Conservation (phyloP, 495 filamentous ascomycete species). For the Podospora didyma region DNA sequence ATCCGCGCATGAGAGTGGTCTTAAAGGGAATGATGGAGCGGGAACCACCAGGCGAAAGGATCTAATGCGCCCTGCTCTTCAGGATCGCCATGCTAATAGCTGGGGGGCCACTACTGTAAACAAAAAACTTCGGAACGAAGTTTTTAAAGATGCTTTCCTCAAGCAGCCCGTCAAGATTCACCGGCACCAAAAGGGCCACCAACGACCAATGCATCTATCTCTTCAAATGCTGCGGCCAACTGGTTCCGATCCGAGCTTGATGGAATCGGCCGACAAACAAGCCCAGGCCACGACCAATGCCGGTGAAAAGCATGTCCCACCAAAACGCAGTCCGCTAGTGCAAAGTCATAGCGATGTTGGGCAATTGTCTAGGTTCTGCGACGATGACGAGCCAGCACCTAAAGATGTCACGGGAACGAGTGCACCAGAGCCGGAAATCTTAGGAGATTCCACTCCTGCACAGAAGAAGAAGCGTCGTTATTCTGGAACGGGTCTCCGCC, state of each 20-base stretch:
- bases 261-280: constrained; percentile 12
- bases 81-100: constrained; percentile 58
- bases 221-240: constrained; percentile 34
- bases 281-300: neutral
- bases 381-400: constrained; percentile 23
- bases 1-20: constrained; percentile 10
- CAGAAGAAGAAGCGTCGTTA: constrained; percentile 58
- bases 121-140: constrained; percentile 79
- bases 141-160: constrained; percentile 89
- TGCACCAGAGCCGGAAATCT: constrained; percentile 51
- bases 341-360: constrained; percentile 34
- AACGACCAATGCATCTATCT: constrained; percentile 49
- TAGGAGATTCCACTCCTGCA: constrained; percentile 32
- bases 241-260: constrained; percentile 29
- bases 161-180: constrained; percentile 67
- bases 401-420: constrained; percentile 51
- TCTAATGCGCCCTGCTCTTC: constrained; percentile 34
- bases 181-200: constrained; percentile 57
- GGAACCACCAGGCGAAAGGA: neutral
- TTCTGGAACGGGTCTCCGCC: constrained; percentile 72
- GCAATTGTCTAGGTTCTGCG: constrained; percentile 2
- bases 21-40: constrained; percentile 1
- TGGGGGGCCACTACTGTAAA: constrained; percentile 98
- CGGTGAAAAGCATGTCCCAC: constrained; percentile 7
- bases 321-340: constrained; percentile 9